Conservation (phyloP, 169 alveolate species). For the Cryptosporidium ryanae region DNA sequence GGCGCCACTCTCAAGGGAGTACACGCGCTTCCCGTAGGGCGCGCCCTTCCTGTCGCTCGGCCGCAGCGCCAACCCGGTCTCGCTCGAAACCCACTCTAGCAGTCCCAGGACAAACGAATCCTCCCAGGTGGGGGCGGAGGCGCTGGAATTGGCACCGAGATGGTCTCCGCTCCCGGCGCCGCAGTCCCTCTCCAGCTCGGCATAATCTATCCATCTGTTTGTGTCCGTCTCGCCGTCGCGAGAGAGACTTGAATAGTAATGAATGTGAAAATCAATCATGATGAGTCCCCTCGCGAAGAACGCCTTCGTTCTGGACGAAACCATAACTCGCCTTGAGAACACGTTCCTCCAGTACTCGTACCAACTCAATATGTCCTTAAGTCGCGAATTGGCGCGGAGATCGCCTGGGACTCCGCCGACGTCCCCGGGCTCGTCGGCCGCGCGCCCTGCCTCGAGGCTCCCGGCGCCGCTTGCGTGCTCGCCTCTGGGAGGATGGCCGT, state of each 20-base stretch:
- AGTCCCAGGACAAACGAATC: background rate
- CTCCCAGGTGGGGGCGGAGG: too few species aligned
- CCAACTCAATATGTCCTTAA: conserved; percentile 43
- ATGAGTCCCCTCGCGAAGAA: conserved; percentile 43
- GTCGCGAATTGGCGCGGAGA: background rate
- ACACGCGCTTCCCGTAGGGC: conserved; percentile 25
- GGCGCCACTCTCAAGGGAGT: conserved; percentile 20
- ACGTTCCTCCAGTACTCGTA: conserved; percentile 36
- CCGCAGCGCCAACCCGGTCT: conserved; percentile 19
- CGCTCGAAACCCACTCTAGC: conserved; percentile 51
- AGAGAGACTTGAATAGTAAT: conserved; percentile 24
- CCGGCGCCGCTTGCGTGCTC: too few species aligned
- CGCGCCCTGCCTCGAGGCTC: too few species aligned
- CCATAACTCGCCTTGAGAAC: conserved; percentile 5
- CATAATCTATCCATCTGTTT: conserved; percentile 17
- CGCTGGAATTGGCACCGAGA: background rate
- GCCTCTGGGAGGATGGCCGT: background rate
- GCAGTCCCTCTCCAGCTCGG: background rate
- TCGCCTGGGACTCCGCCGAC: background rate
- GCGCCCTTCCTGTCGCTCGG: conserved; percentile 1
- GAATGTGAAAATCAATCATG: conserved; percentile 48
- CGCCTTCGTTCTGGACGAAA: conserved; percentile 33
- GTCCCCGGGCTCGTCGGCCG: too few species aligned
- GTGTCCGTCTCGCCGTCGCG: conserved; percentile 1
- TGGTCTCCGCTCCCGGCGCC: background rate